Conservation (phyloP, 73 alveolate species). For the Paramecium pentaurelia region DNA sequence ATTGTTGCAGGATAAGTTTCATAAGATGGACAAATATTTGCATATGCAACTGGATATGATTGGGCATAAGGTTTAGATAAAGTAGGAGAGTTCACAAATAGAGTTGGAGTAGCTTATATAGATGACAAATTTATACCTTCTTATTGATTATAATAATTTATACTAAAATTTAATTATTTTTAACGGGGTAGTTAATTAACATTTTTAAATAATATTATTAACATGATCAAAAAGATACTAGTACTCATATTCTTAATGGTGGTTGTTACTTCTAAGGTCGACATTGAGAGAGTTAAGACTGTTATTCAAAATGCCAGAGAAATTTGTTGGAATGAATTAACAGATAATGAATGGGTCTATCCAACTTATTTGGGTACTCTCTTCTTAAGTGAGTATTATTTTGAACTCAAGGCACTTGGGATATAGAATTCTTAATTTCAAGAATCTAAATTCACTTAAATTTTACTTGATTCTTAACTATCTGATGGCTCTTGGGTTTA, state of each 20-base stretch:
- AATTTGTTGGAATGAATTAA: constrained; percentile 8
- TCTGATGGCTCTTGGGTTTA: constrained; percentile 56
- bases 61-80: constrained; percentile 34
- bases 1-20: constrained; percentile 17
- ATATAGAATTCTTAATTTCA: constrained; percentile 1
- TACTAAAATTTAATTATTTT: not conserved
- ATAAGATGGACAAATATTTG: constrained; percentile 6
- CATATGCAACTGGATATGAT: constrained; percentile 46
- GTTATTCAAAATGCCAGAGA: not conserved
- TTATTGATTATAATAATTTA: not conserved
- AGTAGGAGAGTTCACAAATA: not conserved
- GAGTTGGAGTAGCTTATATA: not conserved
- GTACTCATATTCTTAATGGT: not conserved
- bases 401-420: constrained; percentile 37
- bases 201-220: not conserved
- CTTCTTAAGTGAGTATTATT: constrained; percentile 20
- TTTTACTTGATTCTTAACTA: constrained; percentile 15
- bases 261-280: not conserved
- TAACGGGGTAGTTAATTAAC: not conserved
- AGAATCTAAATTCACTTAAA: constrained; percentile 4
- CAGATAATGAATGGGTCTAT: constrained; percentile 34
- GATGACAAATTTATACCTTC: not conserved
- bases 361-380: constrained; percentile 49
- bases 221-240: not conserved
- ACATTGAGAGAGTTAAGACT: not conserved